These are phyloP conservation scores for Cicer pinnatifidum DNA, from an alignment of 306 rosid genomes.

Conservation along the genomic window DNA sequence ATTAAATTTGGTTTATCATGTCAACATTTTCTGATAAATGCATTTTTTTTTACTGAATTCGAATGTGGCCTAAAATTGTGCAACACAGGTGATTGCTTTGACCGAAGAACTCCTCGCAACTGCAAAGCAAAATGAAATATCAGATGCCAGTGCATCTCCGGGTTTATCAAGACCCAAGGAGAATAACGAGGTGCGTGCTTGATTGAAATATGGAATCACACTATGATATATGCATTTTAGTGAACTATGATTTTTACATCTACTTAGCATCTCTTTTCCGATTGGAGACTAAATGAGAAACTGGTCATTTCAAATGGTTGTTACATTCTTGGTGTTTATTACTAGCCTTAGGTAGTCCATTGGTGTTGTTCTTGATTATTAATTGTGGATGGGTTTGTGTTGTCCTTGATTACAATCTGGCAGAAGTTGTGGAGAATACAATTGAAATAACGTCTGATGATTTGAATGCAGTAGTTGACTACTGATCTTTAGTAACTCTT, in stretches of 20 bases:
- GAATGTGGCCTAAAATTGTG: constrained; percentile 57
- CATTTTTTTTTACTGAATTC: constrained; percentile 41
- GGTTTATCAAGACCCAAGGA: constrained; percentile 50
- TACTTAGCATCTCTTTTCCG: neutral
- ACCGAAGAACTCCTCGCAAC: constrained; percentile 92
- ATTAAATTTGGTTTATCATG: constrained; percentile 53
- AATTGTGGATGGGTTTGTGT: neutral
- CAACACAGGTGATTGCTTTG: constrained; percentile 82
- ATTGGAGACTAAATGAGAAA: neutral
- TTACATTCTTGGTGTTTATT: constrained; percentile 4
- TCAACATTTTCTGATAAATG: constrained; percentile 30
- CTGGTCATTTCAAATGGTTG: constrained; percentile 10
- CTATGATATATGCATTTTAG: neutral
- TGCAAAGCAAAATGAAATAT: constrained; percentile 74
- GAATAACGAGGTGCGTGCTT: constrained; percentile 54
- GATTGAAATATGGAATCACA: constrained; percentile 6
- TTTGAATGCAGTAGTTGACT: constrained; percentile 12
- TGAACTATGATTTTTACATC: neutral
- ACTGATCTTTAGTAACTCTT: neutral
- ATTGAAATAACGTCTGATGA: constrained; percentile 33
- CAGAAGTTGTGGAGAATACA: constrained; percentile 17
- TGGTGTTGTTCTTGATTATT: constrained; percentile 5
- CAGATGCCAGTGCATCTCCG: constrained; percentile 55
- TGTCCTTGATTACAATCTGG: constrained; percentile 9
- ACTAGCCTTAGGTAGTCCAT: neutral